Evolutionary conservation across 139 green algal genomes (phyloP), one percentile per base, ranked within the genome.

Genomic region (Coelastrella sp.): DNA sequence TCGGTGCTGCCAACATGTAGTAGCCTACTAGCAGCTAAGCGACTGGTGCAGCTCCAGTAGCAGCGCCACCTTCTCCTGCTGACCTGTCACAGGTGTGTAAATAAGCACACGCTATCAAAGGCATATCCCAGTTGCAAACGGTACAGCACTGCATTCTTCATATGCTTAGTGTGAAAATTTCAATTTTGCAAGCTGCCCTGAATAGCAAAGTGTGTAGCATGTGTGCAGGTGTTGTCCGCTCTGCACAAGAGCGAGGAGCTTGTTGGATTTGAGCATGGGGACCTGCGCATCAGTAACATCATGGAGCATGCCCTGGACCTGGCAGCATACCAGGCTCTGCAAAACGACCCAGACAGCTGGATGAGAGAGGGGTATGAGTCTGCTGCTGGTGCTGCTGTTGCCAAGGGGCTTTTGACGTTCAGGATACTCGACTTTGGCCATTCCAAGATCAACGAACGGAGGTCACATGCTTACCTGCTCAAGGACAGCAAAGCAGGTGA

Each of bases 211-310:
- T 49, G 35, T 73, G 65, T 73, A 17, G 8, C 20, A 25, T 81
- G 49, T 57, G 19, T 56, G 49, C 81, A 87, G 81, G 81, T 76
- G 0, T 19, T 87, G n/a, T 61, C 60, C 14, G 81, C 60, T 12
- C 60, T 87, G 6, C 20, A 87, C 24, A 75, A 57, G 59, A 27
- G 24, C 6, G n/a, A 87, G 6, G 11, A 22, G 9, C 24, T 87
- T 11, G 81, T 87, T 57, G 81, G 81, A 11, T 87, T 87, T 66
- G 60, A 65, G 60, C 81, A 87, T 65, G 81, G 81, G 5, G 81
- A 87, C 81, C n/a, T 87, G 81, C 59, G 81, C n/a, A 35, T 87
- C n/a, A 76, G 60, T n/a, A 87, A 87, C 81, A 87, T 87, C 59
- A 87, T 87, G 81, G 81, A 87, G 60, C 81, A 87, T 12, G 60